A percentile compares a stretch with the other conserved stretches of the same genome.
These are phyloP conservation scores for Starmerella potacharoeniae DNA, from an alignment of 805 yeast species.

Conservation along the genomic window DNA sequence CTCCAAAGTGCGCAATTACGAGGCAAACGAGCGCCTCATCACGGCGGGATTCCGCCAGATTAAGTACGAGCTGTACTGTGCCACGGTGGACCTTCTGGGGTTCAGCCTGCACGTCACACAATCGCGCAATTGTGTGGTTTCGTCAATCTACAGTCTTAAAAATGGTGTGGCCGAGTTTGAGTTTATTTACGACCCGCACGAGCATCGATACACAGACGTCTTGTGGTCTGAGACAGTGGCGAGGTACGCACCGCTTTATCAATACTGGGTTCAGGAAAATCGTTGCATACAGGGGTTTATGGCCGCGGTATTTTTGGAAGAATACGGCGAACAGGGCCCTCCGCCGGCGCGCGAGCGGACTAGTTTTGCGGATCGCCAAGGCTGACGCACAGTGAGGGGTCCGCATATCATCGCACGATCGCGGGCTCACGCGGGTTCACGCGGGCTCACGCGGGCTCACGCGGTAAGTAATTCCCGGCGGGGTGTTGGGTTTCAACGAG, in stretches of 20 bases:
- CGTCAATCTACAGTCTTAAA: slow-evolving; percentile 2
- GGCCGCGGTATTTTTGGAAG: slow-evolving; percentile 10
- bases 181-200: slow-evolving; percentile 9
- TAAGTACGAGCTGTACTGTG: slow-evolving; percentile 18
- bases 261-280: slow-evolving; percentile 16
- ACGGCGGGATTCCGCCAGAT: slow-evolving; percentile 14
- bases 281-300: slow-evolving; percentile 18
- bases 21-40: background rate
- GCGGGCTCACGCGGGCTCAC: too few species aligned
- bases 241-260: background rate
- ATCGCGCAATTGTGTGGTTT: slow-evolving; percentile 10
- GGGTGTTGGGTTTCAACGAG: too few species aligned
- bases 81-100: slow-evolving; percentile 16
- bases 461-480: too few species aligned
- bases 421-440: too few species aligned
- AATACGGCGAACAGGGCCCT: slow-evolving; percentile 3
- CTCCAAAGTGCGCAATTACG: background rate
- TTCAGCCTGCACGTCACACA: slow-evolving; percentile 8
- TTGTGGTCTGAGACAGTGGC: slow-evolving; percentile 9
- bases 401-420: too few species aligned
- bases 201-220: slow-evolving; percentile 10
- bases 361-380: too few species aligned
- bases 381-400: too few species aligned
- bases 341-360: slow-evolving; percentile 9
- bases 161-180: slow-evolving; percentile 3